Conservation (phyloP, 495 filamentous ascomycete genomes). For the Evansstolkia leycettana region DNA sequence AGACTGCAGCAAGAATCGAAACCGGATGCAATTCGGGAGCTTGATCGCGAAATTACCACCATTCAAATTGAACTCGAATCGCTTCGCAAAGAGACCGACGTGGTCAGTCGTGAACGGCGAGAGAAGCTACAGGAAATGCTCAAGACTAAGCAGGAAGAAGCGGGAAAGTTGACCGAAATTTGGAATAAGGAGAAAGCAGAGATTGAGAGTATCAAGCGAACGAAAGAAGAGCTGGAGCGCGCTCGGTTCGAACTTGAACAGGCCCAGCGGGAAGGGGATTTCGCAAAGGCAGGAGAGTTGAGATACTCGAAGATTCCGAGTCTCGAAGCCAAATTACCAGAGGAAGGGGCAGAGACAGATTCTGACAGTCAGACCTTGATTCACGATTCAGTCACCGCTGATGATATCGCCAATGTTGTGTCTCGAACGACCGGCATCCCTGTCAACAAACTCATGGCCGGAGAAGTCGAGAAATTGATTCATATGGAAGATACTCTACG, state of each 20-base stretch:
- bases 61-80: slow-evolving; percentile 97
- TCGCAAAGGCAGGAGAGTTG: slow-evolving; percentile 75
- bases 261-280: slow-evolving; percentile 85
- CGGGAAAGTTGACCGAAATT: slow-evolving; percentile 48
- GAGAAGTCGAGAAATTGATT: slow-evolving; percentile 83
- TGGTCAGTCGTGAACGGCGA: slow-evolving; percentile 76
- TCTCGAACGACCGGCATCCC: slow-evolving; percentile 88
- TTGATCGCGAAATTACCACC: slow-evolving; percentile 91
- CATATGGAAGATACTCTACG: slow-evolving; percentile 89
- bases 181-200: slow-evolving; percentile 88
- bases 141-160: slow-evolving; percentile 61
- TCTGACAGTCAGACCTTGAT: slow-evolving; percentile 47
- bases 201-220: slow-evolving; percentile 73
- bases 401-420: slow-evolving; percentile 89
- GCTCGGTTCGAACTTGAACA: slow-evolving; percentile 75
- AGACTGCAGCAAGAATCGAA: slow-evolving; percentile 94
- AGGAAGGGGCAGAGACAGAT: slow-evolving; percentile 46
- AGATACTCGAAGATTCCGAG: slow-evolving; percentile 75
- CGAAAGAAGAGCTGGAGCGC: slow-evolving; percentile 73
- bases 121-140: slow-evolving; percentile 69
- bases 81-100: slow-evolving; percentile 84
- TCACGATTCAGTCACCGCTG: slow-evolving; percentile 84
- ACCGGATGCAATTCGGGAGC: slow-evolving; percentile 78
- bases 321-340: slow-evolving; percentile 66
- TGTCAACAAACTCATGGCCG: slow-evolving; percentile 77